Base-by-base conservation (phyloP, 2,329 filamentous ascomycete genomes). In the Aspergillus versicolor region DNA sequence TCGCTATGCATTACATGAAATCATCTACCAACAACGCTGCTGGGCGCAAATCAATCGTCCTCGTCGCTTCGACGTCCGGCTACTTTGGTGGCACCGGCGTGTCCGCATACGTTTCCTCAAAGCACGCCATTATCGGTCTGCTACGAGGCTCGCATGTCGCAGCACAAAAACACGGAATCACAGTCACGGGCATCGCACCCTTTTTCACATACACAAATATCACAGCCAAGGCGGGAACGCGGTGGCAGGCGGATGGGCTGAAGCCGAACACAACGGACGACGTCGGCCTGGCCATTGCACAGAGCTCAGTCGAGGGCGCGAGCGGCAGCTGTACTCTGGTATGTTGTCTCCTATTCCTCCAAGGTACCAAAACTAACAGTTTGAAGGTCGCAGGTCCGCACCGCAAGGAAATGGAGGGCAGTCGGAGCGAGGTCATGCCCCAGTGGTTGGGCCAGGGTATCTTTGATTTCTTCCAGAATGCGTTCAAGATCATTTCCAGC, bases 141-240 rank as follows among this genome's bases (percentile, higher is more conserved):
- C 64, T 74, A 5, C 71, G 77, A 2, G 65, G 73, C 4, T 75
- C 71, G 8, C 75, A 79, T 57, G 43, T 51, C 2, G 64, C 63
- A 12, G 74, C 78, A 1, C 59, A 64, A 3, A 61, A 70, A 43
- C 67, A 74, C 22, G 65, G 67, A 13, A 70, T 81, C 4, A 66
- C 77, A 12, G 70, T 76, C 17, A 81, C 81, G 60, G 76, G 74
- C 4, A 68, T 81, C n/a, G 79, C 77, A 8, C 79, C 79, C 1
- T 82, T 78, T 65, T 72, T 79, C 11, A 81, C 78, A 0, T 75
- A 77, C 3, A 81, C 79, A 13, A 70, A 75, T 43, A 74, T 81
- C 17, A 75, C 79, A 0, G 68, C 67, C 13, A 70, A 73, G 2
- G 75, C 78, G 53, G 66, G 70, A 2, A 62, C 70, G 8, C 56